Conservation (phyloP, 139 green algal species). For the Raphidocelis subcapitata region DNA sequence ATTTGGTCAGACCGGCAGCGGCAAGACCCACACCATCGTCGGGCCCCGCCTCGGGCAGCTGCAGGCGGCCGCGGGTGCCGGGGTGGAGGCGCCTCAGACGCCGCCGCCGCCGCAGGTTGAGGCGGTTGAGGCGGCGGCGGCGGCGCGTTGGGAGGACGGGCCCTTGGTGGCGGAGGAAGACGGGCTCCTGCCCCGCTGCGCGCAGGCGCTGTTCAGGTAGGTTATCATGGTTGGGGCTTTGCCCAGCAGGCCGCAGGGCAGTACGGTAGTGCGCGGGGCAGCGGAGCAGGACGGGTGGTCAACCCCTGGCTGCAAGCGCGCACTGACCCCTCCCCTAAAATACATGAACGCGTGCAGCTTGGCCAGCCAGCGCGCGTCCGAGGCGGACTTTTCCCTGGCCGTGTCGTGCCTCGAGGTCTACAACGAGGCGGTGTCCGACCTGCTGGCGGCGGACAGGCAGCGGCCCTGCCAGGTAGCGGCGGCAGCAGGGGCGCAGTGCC, state of each 20-base stretch:
- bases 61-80: too few species aligned
- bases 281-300: too few species aligned
- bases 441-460: slow-evolving; percentile 37
- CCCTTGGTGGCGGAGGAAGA: slow-evolving; percentile 38
- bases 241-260: too few species aligned
- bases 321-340: too few species aligned
- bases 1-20: slow-evolving; percentile 74
- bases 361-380: not conserved
- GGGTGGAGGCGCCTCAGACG: too few species aligned
- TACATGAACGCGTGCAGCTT: too few species aligned
- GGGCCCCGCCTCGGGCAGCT: slow-evolving; percentile 10
- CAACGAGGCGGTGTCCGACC: slow-evolving; percentile 69
- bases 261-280: too few species aligned
- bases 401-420: slow-evolving; percentile 65
- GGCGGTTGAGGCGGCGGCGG: not conserved
- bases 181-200: slow-evolving; percentile 55
- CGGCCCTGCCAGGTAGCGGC: too few species aligned
- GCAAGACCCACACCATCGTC: slow-evolving; percentile 77
- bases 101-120: too few species aligned
- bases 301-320: too few species aligned
- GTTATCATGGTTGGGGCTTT: too few species aligned
- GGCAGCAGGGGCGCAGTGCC: too few species aligned
- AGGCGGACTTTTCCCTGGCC: not conserved
- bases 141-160: not conserved
- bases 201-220: slow-evolving; percentile 21